A percentile compares a stretch with the other conserved stretches of the same genome.
Conservation (phyloP, 2,329 filamentous ascomycete species). For the Alternaria ventricosa region DNA sequence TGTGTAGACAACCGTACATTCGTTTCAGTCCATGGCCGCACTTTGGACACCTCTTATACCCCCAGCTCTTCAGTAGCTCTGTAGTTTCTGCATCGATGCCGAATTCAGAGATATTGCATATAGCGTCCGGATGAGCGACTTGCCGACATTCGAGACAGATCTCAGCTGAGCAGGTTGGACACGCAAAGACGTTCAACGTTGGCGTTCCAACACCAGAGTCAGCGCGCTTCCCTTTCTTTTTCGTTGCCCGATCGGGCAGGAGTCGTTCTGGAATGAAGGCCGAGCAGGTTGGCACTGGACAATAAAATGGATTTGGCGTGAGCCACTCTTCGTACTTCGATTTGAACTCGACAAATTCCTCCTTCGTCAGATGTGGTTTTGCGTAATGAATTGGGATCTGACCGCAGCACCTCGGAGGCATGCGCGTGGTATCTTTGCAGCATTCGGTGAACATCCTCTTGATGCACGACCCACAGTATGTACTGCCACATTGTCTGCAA, state of each 20-base stretch:
- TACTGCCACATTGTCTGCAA: slow-evolving; percentile 39
- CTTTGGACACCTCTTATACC: slow-evolving; percentile 59
- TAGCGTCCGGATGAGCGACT: slow-evolving; percentile 46
- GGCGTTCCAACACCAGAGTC: slow-evolving; percentile 38
- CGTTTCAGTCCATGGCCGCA: slow-evolving; percentile 56
- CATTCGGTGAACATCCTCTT: slow-evolving; percentile 52
- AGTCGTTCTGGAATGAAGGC: slow-evolving; percentile 52
- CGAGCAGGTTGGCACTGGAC: slow-evolving; percentile 57
- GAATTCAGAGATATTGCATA: slow-evolving; percentile 44
- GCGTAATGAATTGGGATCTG: slow-evolving; percentile 53
- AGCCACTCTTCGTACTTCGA: slow-evolving; percentile 57
- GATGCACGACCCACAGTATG: slow-evolving; percentile 49
- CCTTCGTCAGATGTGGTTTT: slow-evolving; percentile 41
- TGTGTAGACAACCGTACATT: slow-evolving; percentile 58
- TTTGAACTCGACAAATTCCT: slow-evolving; percentile 48
- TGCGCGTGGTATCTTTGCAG: slow-evolving; percentile 47
- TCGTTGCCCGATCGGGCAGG: slow-evolving; percentile 16
- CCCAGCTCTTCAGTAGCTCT: slow-evolving; percentile 51
- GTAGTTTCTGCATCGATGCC: slow-evolving; percentile 47
- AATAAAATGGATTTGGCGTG: slow-evolving; percentile 56
- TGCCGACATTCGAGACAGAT: slow-evolving; percentile 56
- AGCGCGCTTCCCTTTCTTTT: slow-evolving; percentile 26
- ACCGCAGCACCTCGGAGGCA: slow-evolving; percentile 57
- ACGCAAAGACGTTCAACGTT: slow-evolving; percentile 42
- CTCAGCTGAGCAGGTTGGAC: slow-evolving; percentile 52